Evolutionary conservation across 1,284 basidiomycete genomes (phyloP).

Genomic region (Thecaphora frezii): DNA sequence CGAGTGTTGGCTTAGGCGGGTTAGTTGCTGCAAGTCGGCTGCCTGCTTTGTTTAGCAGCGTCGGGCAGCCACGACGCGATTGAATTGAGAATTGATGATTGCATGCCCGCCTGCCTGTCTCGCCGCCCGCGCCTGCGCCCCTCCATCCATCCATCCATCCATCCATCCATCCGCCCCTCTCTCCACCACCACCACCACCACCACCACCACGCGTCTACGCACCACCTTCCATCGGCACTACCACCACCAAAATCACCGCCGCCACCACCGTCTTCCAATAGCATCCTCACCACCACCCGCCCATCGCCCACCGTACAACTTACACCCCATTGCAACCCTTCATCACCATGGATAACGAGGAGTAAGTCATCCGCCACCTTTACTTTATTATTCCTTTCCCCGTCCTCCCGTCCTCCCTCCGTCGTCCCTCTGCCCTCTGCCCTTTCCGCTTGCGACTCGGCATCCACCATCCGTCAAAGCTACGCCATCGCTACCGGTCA

Average conservation of each 20-base stretch:
- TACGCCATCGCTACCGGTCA: no score
- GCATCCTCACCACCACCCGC: neutral
- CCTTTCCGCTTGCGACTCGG: neutral
- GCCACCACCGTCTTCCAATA: neutral
- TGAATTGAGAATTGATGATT: no score
- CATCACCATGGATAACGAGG: constrained; percentile 58
- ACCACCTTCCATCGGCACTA: no score
- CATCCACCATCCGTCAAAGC: no score
- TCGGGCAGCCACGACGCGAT: no score
- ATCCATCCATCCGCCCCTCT: neutral
- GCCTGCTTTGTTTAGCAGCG: no score
- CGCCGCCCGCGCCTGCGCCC: no score
- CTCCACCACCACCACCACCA: neutral
- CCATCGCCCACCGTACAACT: neutral
- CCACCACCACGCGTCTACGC: neutral
- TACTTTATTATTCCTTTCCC: neutral
- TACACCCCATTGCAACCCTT: constrained; percentile 6
- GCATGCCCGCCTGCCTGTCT: no score
- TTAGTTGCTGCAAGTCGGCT: no score
- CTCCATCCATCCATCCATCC: no score
- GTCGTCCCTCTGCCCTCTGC: neutral
- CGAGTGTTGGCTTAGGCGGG: no score
- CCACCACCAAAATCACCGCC: no score
- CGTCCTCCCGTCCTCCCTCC: neutral
- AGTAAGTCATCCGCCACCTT: constrained; percentile 49